Evolutionary conservation across 2,329 filamentous ascomycete species (phyloP).

Genomic region (Endothia cerciana): DNA sequence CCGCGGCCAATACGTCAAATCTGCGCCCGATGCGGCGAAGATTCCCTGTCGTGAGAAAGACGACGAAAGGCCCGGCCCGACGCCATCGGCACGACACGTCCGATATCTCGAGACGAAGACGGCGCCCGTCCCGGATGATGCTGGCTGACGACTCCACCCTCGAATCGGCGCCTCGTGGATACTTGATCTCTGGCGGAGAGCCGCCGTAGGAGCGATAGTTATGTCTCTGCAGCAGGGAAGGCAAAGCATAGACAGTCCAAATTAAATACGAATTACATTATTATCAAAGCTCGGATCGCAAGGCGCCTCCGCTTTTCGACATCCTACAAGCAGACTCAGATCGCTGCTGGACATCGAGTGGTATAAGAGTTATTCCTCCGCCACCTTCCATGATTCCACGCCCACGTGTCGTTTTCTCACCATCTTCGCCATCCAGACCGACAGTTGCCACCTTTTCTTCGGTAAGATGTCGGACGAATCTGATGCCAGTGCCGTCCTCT

Average conservation of each 20-base stretch:
- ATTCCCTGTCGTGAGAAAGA: background rate
- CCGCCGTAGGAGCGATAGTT: background rate
- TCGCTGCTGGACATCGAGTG: background rate
- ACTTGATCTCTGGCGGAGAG: background rate
- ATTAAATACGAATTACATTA: background rate
- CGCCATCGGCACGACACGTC: background rate
- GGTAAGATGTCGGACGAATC: conserved; percentile 7
- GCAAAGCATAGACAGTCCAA: background rate
- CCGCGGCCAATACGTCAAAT: background rate
- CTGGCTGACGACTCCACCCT: background rate
- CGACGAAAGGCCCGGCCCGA: background rate
- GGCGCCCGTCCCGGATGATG: background rate
- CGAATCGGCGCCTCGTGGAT: background rate
- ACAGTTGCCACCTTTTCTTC: conserved; percentile 25
- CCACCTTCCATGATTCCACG: background rate
- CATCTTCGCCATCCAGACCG: conserved; percentile 25
- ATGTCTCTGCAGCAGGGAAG: background rate
- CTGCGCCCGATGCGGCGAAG: background rate
- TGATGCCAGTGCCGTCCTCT: conserved; percentile 16
- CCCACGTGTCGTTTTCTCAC: conserved; percentile 22
- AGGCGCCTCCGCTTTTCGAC: background rate
- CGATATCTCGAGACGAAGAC: background rate
- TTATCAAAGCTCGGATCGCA: background rate
- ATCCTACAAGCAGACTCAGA: background rate
- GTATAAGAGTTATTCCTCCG: background rate